Evolutionary conservation across 2,329 filamentous ascomycete genomes (phyloP).

Genomic region (Fusarium proliferatum): DNA sequence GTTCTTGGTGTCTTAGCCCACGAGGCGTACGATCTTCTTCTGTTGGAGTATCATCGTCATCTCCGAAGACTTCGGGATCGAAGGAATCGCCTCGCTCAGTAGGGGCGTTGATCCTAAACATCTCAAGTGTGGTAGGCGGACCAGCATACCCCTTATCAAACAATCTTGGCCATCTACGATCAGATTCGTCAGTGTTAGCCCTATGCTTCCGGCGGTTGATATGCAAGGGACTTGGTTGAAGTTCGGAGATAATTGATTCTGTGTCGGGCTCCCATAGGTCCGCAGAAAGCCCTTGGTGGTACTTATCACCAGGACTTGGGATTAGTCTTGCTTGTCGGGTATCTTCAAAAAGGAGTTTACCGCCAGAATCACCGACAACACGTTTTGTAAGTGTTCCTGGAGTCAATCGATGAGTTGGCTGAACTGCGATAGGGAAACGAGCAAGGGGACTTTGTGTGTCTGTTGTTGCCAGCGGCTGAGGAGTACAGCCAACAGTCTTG

Average conservation of each 20-base stretch:
- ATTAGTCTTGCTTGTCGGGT: constrained; percentile 30
- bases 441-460: constrained; percentile 39
- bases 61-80: not conserved
- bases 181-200: constrained; percentile 2
- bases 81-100: not conserved
- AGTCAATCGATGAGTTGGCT: constrained; percentile 40
- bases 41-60: not conserved
- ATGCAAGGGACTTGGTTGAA: constrained; percentile 43
- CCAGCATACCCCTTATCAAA: constrained; percentile 15
- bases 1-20: constrained; percentile 3
- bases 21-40: constrained; percentile 7
- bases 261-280: constrained; percentile 36
- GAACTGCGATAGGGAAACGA: constrained; percentile 45
- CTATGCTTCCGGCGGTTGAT: constrained; percentile 25
- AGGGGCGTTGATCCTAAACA: constrained; percentile 1
- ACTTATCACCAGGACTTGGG: constrained; percentile 20
- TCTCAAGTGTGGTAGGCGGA: constrained; percentile 4
- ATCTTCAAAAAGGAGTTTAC: constrained; percentile 35
- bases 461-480: constrained; percentile 17
- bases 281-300: constrained; percentile 35
- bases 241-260: constrained; percentile 28
- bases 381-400: constrained; percentile 38
- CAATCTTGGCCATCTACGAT: constrained; percentile 27
- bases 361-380: constrained; percentile 42
- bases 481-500: constrained; percentile 19